Conservation (phyloP, 179 eudicot genomes). For the Actinidia chinensis region DNA sequence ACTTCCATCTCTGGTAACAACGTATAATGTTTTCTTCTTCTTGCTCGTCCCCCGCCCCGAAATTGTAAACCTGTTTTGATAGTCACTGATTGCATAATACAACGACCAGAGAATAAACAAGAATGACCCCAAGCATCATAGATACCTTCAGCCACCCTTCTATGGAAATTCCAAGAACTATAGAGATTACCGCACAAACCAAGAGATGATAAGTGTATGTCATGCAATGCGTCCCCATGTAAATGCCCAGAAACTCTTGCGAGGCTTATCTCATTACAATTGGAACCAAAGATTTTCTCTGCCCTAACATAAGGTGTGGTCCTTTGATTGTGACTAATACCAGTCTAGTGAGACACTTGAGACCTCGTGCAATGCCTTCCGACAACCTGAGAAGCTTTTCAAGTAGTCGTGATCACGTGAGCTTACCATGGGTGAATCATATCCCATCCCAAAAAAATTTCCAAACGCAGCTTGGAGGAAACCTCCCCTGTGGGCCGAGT, state of each 20-base stretch:
- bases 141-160: conserved; percentile 83
- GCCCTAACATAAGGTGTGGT: conserved; percentile 30
- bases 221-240: conserved; percentile 90
- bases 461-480: too few relatives aligned
- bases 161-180: conserved; percentile 68
- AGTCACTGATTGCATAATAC: conserved; percentile 67
- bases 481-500: too few relatives aligned
- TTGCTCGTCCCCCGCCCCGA: conserved; percentile 66
- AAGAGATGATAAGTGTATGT: conserved; percentile 72
- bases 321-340: conserved; percentile 27
- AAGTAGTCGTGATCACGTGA: conserved; percentile 28
- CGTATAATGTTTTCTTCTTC: conserved; percentile 68
- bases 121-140: conserved; percentile 72
- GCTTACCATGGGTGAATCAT: not conserved
- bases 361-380: conserved; percentile 58
- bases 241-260: conserved; percentile 74
- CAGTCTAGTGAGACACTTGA: conserved; percentile 52
- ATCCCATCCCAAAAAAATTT: too few relatives aligned
- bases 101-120: conserved; percentile 65
- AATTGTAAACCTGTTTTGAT: conserved; percentile 77
- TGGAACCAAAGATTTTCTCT: conserved; percentile 61
- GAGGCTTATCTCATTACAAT: conserved; percentile 69
- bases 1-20: conserved; percentile 50
- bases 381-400: conserved; percentile 41
- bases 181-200: conserved; percentile 81